phyloP scores from a whole-genome alignment of 306 rosid species.

The Trifolium dubium region DNA sequence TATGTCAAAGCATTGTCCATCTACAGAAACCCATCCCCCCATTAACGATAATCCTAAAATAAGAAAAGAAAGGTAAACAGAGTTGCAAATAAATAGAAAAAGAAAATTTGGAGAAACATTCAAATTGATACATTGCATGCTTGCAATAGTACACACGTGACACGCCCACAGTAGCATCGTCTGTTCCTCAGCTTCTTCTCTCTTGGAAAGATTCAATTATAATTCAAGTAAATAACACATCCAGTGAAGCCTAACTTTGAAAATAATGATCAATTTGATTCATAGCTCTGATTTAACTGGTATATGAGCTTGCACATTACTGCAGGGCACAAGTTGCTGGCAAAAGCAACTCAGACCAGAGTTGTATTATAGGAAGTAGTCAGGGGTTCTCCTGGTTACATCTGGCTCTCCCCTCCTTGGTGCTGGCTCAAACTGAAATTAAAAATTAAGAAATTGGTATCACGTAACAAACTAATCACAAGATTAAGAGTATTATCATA shows the following conservation, averaged over 20 bases:
- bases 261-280: constrained; percentile 41
- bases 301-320: constrained; percentile 47
- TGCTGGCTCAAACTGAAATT: constrained; percentile 91
- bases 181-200: constrained; percentile 56
- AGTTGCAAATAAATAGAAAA: constrained; percentile 31
- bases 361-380: constrained; percentile 76
- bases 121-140: constrained; percentile 56
- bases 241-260: constrained; percentile 49
- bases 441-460: neutral
- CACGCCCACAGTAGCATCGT: constrained; percentile 49
- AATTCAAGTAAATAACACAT: constrained; percentile 46
- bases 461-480: neutral
- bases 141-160: constrained; percentile 55
- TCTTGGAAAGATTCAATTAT: constrained; percentile 44
- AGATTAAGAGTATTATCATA: neutral
- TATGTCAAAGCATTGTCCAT: constrained; percentile 51
- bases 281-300: constrained; percentile 46
- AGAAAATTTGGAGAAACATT: constrained; percentile 45
- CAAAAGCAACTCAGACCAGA: constrained; percentile 45
- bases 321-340: constrained; percentile 44
- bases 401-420: constrained; percentile 99
- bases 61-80: constrained; percentile 37
- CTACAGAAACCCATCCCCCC: constrained; percentile 66
- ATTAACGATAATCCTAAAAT: constrained; percentile 53
- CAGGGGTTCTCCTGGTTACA: constrained; percentile 92